Evolutionary conservation across 495 filamentous ascomycete genomes (phyloP).

Genomic region (Astrothelium macrocarpum): DNA sequence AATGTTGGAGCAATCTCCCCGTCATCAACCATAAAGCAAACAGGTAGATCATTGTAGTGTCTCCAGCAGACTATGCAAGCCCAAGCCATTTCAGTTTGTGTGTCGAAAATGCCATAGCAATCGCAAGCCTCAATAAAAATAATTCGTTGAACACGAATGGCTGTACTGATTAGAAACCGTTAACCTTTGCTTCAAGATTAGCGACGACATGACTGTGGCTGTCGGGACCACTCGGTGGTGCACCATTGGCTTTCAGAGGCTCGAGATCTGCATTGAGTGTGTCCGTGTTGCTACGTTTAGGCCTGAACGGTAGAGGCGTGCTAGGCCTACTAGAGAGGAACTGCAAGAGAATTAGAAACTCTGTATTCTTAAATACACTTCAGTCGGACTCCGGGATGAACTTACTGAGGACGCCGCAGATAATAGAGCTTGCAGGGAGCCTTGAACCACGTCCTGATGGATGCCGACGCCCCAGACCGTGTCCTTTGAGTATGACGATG

Average conservation of each 20-base stretch:
- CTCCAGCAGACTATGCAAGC: background rate
- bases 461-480: slow-evolving; percentile 94
- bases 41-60: too few relatives aligned
- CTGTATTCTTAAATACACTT: too few relatives aligned
- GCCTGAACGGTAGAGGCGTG: slow-evolving; percentile 45
- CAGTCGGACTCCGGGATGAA: too few relatives aligned
- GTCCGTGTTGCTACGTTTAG: slow-evolving; percentile 28
- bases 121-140: background rate
- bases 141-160: background rate
- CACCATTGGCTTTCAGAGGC: slow-evolving; percentile 6
- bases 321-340: slow-evolving; percentile 47
- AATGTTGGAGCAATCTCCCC: too few relatives aligned
- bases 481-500: slow-evolving; percentile 53
- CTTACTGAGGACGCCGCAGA: slow-evolving; percentile 82
- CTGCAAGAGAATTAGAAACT: slow-evolving; percentile 26
- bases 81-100: too few relatives aligned
- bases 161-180: background rate
- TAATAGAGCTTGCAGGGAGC: slow-evolving; percentile 79
- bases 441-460: slow-evolving; percentile 89
- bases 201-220: slow-evolving; percentile 15
- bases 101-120: too few relatives aligned
- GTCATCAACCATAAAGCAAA: too few relatives aligned
- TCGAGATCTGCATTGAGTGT: slow-evolving; percentile 20
- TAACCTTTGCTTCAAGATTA: slow-evolving; percentile 15
- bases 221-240: slow-evolving; percentile 7